Conservation (phyloP, 1,284 basidiomycete species). For the Omphalotus olearius region DNA sequence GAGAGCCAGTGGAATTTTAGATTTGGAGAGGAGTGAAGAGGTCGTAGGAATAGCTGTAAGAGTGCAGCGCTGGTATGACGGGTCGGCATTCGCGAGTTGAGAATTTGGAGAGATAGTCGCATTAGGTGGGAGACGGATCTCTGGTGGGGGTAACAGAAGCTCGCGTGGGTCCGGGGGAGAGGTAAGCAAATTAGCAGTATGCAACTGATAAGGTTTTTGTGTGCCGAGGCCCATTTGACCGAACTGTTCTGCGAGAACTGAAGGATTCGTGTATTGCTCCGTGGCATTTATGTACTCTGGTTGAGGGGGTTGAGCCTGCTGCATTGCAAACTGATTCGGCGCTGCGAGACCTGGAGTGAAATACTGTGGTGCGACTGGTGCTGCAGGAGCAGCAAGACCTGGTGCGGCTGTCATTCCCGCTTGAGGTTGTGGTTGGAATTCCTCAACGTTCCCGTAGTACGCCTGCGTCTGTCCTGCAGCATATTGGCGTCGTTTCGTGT, state of each 20-base stretch:
- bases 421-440: conserved; percentile 22
- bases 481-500: conserved; percentile 80
- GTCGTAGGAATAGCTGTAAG: conserved; percentile 94
- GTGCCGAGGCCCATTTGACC: conserved; percentile 78
- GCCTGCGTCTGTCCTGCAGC: conserved; percentile 86
- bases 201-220: conserved; percentile 66
- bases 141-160: conserved; percentile 78
- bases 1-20: conserved; percentile 90
- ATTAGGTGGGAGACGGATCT: conserved; percentile 83
- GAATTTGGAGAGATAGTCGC: conserved; percentile 73
- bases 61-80: conserved; percentile 91
- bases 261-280: conserved; percentile 52
- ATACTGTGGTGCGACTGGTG: conserved; percentile 49
- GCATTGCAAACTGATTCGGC: conserved; percentile 60
- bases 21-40: conserved; percentile 85
- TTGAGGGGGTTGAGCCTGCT: conserved; percentile 48
- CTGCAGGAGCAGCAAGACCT: conserved; percentile 10
- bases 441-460: conserved; percentile 60
- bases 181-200: conserved; percentile 86
- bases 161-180: conserved; percentile 88
- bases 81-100: conserved; percentile 81
- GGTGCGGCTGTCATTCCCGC: background rate
- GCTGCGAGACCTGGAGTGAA: conserved; percentile 81
- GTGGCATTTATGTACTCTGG: conserved; percentile 57
- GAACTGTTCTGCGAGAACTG: conserved; percentile 81